Evolutionary conservation across 139 green algal species (phyloP), one percentile per base, ranked within the genome.

Genomic region (Nannochloris sp.): DNA sequence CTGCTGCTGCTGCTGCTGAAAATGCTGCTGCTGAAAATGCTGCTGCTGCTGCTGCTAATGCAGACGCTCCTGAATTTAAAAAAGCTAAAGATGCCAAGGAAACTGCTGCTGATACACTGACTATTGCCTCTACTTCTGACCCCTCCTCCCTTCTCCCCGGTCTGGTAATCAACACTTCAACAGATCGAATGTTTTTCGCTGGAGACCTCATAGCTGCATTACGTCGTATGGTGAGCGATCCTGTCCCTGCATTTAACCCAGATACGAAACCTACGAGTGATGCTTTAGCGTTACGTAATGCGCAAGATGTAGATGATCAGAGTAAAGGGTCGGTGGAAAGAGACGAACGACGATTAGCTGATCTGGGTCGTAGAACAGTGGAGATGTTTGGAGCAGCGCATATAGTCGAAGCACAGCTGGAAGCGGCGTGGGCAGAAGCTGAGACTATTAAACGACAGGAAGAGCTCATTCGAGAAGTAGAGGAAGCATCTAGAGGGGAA

Each of bases 401-500:
- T 69, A 83, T 97, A 25, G 64, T 55, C 14, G 87, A 89, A 62
- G 78, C 55, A 8, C 77, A 86, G 14, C 58, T 95, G 27, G 83
- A 95, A 80, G 84, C 87, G 67, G 83, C 84, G 3, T 95, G 87
- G 67, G 74, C 79, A 2, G 87, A 97, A 69, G 80, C 81, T 12
- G 87, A 95, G 72, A 85, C 85, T 10, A 81, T 97, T 24, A 89
- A 88, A 75, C 78, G 85, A 6, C 88, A 95, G 73, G 87, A 95
- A 60, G 88, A 81, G 42, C 75, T 97, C 34, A 92, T 97, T n/a
- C 66, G 74, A n/a, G 92, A 98, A 72, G 91, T 97, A 80, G 85
- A 93, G 67, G 76, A 81, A 65, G 71, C 45, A 36, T 65, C 77
- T 70, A 72, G 77, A 12, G 54, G 78, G 64, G 77, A 90, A 66